Base-by-base conservation (phyloP, 169 alveolate species). In the Eimeria maxima region DNA sequence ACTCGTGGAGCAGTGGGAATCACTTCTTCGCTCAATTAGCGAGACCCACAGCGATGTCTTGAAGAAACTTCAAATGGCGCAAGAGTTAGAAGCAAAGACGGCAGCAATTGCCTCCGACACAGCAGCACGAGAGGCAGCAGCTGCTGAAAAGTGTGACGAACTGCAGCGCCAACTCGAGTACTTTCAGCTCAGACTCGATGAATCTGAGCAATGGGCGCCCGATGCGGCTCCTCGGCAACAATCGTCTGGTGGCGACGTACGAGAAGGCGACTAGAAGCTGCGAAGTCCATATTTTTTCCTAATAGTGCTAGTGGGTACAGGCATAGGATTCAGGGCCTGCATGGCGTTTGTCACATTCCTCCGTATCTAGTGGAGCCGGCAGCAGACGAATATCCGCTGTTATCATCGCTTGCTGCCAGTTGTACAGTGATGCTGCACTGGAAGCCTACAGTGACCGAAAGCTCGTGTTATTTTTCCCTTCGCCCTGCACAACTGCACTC, bases 121-220 rank as follows among this genome's bases (percentile, higher is more conserved):
- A 33, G 55, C 55, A 38, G 55, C 84, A 73, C 14, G 47, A 73
- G 84, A 27, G 42, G 84, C 84, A 73, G 84, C 53, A 73, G 84
- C 29, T 13, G 5, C 57, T n/a, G 42, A 20, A 38, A 65, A 24
- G 14, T 24, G 33, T 16, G 74, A 65, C 13, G 42, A 24, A 20
- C 74, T 65, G 74, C 74, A 65, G 74, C 74, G 33, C 3, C 74
- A 65, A n/a, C 8, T 65, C 3, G 42, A 65, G n/a, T n/a, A 65
- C 6, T 65, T 65, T 20, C 74, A 65, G 14, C 74, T 65, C 74
- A 65, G 42, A 65, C 74, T 65, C 14, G 18, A 16, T 65, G 74
- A 65, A 65, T 20, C 8, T 24, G 74, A 65, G 6, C 42, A 65
- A 8, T 8, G 6, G 11, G 8, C 74, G 42, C 16, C 16, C 22